Base-by-base conservation (phyloP, 2,329 filamentous ascomycete species). In the Cladophialophora carrionii region DNA sequence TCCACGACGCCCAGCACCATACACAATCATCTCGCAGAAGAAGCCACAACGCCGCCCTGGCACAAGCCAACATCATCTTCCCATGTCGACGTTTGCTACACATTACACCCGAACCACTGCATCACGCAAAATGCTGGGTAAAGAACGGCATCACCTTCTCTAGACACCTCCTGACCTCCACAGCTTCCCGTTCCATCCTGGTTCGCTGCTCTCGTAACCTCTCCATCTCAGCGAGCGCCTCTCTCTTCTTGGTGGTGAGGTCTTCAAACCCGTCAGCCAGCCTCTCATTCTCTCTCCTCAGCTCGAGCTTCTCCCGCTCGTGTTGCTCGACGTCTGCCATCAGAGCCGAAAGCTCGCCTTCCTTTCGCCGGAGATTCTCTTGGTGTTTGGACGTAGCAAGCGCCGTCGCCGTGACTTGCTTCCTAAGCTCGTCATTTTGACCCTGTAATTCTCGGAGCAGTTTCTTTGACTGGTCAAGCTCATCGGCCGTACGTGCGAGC, bases 321-420 rank as follows among this genome's bases (percentile, higher is more conserved):
- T 90, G 89, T 69, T 89, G 91, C 75, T 90, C 90, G 68, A 93
- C 87, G 75, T 99, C 95, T 10, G 88, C 87, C 71, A 92, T 91
- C 37, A 98, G 83, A 53, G 98, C 84, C 0, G 89, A 85, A 22
- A 99, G 82, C 74, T 99, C 96, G 76, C 93, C 96, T 75, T 99
- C 95, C 76, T 98, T 99, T 65, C 90, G 89, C 26, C 92, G 86
- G 26, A 99, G 90, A 51, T 98, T 85, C 72, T 98, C 94, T 77
- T 99, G 95, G 70, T 96, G 98, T 74, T 93, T 92, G 0, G 92
- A 96, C 0, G 94, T 96, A 0, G 94, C 97, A 56, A 91, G 88
- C 0, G 95, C 95, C 20, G 99, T 82, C 70, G 96, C 88, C 0
- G 90, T 85, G 60, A 99, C 87, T 73, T 97, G 92, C 72, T 92